phyloP scores from a whole-genome alignment of 176 grass and related monocot species.

The Microstegium vimineum region DNA sequence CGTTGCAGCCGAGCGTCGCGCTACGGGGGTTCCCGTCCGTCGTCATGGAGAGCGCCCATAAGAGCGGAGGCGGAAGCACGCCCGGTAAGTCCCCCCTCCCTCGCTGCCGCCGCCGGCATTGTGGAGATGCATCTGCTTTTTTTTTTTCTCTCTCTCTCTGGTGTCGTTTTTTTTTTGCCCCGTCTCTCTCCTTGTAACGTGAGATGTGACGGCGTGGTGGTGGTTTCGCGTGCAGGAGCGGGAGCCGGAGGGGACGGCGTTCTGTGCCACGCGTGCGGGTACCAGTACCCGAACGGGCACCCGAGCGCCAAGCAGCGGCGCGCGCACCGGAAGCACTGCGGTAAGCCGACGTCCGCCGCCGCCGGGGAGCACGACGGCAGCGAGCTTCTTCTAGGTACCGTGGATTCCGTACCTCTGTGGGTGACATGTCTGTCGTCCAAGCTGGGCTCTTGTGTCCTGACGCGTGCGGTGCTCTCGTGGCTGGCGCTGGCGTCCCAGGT shows the following conservation, averaged over 20 bases:
- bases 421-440: too few relatives aligned
- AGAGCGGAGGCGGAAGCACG: not conserved
- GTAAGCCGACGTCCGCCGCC: constrained; percentile 10
- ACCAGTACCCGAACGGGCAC: constrained; percentile 48
- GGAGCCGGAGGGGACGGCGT: constrained; percentile 2
- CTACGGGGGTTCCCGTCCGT: too few relatives aligned
- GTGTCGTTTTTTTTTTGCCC: too few relatives aligned
- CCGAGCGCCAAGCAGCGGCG: constrained; percentile 64
- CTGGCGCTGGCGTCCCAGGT: not conserved
- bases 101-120: not conserved
- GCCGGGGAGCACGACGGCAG: not conserved
- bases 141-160: too few relatives aligned
- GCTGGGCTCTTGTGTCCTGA: not conserved
- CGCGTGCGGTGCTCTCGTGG: not conserved
- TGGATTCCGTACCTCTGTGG: not conserved
- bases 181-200: not conserved
- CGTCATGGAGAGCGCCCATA: constrained; percentile 33
- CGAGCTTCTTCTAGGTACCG: constrained; percentile 21
- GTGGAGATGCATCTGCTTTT: not conserved
- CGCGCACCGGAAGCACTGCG: constrained; percentile 62
- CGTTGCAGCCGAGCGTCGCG: constrained; percentile 3
- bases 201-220: constrained; percentile 23
- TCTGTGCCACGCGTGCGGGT: constrained; percentile 55
- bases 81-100: constrained; percentile 17
- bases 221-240: not conserved